A percentile compares a stretch with the other conserved stretches of the same genome.
These are phyloP conservation scores for Hylodesmum podocarpum DNA, from an alignment of 306 rosid genomes.

Conservation along the genomic window DNA sequence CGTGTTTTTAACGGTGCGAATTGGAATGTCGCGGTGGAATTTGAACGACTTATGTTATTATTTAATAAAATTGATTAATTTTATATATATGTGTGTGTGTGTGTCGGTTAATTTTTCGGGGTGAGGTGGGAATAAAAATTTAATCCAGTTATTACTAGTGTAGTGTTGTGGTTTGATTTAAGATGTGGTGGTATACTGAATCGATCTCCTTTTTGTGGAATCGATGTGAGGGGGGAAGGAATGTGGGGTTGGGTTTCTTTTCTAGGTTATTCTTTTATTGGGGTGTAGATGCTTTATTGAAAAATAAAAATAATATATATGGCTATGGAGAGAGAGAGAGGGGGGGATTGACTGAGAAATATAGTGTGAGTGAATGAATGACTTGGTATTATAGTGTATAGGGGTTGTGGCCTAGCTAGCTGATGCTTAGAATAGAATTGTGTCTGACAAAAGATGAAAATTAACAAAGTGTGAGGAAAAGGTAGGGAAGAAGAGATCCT, in stretches of 20 bases:
- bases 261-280: constrained; percentile 29
- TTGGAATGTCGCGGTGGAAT: neutral
- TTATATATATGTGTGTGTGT: no score
- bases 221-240: constrained; percentile 45
- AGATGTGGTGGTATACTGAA: constrained; percentile 16
- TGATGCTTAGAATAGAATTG: constrained; percentile 54
- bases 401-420: constrained; percentile 43
- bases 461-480: constrained; percentile 56
- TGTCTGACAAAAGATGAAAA: constrained; percentile 73
- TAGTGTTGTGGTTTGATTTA: neutral
- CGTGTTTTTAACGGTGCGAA: neutral
- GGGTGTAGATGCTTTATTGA: constrained; percentile 1
- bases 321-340: neutral
- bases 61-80: neutral
- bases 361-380: neutral
- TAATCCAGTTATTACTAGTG: neutral
- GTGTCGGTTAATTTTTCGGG: constrained; percentile 10
- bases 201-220: constrained; percentile 37
- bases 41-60: neutral
- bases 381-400: neutral
- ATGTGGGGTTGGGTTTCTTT: constrained; percentile 46
- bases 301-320: neutral
- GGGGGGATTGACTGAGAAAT: constrained; percentile 37
- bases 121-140: constrained; percentile 15
- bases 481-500: constrained; percentile 59